Percentiles rank a stretch among this genome's conserved stretches.
phyloP scores from a whole-genome alignment of 108 stramenopile genomes.

The Halocafeteria seosinensis region DNA sequence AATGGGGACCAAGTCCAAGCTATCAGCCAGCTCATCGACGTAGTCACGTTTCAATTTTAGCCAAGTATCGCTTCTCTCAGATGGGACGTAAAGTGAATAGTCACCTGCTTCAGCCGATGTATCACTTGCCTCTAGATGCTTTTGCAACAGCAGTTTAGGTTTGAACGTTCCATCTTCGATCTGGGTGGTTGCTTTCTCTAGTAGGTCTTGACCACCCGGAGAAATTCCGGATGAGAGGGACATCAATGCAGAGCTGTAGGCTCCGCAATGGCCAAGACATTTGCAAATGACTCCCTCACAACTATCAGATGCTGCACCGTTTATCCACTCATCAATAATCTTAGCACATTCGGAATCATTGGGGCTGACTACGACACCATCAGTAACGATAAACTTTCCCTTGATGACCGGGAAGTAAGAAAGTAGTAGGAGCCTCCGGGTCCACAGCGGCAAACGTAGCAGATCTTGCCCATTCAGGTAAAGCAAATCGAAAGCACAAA shows the following conservation, averaged over 20 bases:
- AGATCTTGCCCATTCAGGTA: constrained; percentile 81
- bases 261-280: too few species aligned
- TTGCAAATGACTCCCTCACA: constrained; percentile 99
- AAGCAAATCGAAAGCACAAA: constrained; percentile 96
- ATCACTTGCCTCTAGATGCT: too few species aligned
- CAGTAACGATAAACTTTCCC: constrained; percentile 72
- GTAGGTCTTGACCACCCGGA: too few species aligned
- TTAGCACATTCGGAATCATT: too few species aligned
- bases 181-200: too few species aligned
- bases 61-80: constrained; percentile 85
- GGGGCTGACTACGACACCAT: too few species aligned
- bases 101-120: too few species aligned
- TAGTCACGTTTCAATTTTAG: constrained; percentile 99
- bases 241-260: too few species aligned
- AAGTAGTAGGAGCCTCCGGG: constrained; percentile 58
- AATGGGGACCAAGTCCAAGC: constrained; percentile 90
- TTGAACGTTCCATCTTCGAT: constrained; percentile 55
- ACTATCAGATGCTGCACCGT: too few species aligned
- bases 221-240: too few species aligned
- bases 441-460: constrained; percentile 52
- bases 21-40: constrained; percentile 83
- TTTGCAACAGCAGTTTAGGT: too few species aligned
- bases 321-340: too few species aligned
- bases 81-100: constrained; percentile 97
- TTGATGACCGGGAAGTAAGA: constrained; percentile 58